Evolutionary conservation across 257 asterid species (phyloP).

Genomic region (Plantago major): DNA sequence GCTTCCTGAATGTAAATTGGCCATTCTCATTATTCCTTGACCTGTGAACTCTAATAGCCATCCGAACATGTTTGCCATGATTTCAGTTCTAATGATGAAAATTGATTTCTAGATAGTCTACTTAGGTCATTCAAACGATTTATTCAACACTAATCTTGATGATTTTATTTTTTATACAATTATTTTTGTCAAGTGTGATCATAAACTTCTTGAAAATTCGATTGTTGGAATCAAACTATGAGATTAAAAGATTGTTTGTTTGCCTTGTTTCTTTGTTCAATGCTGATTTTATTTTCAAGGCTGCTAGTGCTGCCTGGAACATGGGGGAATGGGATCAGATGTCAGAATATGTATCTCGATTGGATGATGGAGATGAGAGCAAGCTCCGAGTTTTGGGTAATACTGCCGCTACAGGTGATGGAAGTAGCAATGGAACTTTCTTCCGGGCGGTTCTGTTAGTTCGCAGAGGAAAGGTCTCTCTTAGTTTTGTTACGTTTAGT

Average conservation of each 20-base stretch:
- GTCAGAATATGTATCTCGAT: conserved; percentile 93
- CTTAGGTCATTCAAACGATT: conserved; percentile 4
- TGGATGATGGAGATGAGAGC: conserved; percentile 98
- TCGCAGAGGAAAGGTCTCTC: conserved; percentile 81
- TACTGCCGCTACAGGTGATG: conserved; percentile 92
- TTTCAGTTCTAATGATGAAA: background rate
- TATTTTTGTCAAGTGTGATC: background rate
- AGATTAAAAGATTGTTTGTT: background rate
- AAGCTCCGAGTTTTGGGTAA: conserved; percentile 87
- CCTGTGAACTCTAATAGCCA: conserved; percentile 10
- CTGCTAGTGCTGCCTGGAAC: conserved; percentile 99
- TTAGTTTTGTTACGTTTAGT: conserved; percentile 13
- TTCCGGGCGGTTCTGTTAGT: conserved; percentile 87
- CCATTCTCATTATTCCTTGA: conserved; percentile 15
- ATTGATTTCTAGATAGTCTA: conserved; percentile 3
- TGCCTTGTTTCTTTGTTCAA: conserved; percentile 5
- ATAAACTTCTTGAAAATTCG: background rate
- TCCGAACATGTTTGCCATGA: background rate
- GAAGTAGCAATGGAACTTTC: conserved; percentile 92
- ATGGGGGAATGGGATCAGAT: conserved; percentile 99
- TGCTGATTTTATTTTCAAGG: conserved; percentile 42
- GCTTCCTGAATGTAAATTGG: too few relatives aligned
- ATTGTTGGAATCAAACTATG: too few relatives aligned
- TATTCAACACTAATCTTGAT: conserved; percentile 1
- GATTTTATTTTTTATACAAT: conserved; percentile 8